Percentiles rank a stretch among this genome's conserved stretches.
These are phyloP conservation scores for Penicillium daleae DNA, from an alignment of 495 filamentous ascomycete species.

Conservation along the genomic window DNA sequence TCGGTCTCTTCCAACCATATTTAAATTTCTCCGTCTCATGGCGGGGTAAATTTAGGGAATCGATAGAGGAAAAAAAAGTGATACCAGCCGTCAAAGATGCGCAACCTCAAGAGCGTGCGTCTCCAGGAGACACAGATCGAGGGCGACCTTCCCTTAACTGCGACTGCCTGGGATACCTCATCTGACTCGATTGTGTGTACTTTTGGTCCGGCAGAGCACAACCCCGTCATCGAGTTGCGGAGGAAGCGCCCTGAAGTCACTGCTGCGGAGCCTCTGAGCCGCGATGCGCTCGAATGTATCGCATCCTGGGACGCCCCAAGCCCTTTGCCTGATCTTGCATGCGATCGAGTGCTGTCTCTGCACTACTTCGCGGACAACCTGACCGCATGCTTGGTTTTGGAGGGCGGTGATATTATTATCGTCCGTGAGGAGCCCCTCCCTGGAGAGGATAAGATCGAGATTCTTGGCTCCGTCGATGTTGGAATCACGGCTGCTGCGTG, in stretches of 20 bases:
- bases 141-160: constrained; percentile 62
- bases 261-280: constrained; percentile 40
- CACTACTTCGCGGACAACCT: constrained; percentile 83
- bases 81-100: constrained; percentile 57
- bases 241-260: constrained; percentile 45
- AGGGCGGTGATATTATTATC: constrained; percentile 85
- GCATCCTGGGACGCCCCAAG: constrained; percentile 86
- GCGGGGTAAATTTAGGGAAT: constrained; percentile 42
- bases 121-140: constrained; percentile 59
- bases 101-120: constrained; percentile 76
- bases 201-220: constrained; percentile 68
- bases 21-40: constrained; percentile 36
- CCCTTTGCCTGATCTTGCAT: constrained; percentile 66
- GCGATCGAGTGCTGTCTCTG: constrained; percentile 73
- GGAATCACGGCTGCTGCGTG: constrained; percentile 88
- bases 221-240: constrained; percentile 67
- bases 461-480: constrained; percentile 88
- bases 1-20: constrained; percentile 9
- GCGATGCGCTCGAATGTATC: constrained; percentile 55
- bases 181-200: constrained; percentile 73
- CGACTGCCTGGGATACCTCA: constrained; percentile 76
- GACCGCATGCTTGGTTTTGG: constrained; percentile 80
- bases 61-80: constrained; percentile 30
- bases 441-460: constrained; percentile 81
- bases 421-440: constrained; percentile 76